phyloP scores from a whole-genome alignment of 805 yeast genomes.

The Metschnikowia koreensis region DNA sequence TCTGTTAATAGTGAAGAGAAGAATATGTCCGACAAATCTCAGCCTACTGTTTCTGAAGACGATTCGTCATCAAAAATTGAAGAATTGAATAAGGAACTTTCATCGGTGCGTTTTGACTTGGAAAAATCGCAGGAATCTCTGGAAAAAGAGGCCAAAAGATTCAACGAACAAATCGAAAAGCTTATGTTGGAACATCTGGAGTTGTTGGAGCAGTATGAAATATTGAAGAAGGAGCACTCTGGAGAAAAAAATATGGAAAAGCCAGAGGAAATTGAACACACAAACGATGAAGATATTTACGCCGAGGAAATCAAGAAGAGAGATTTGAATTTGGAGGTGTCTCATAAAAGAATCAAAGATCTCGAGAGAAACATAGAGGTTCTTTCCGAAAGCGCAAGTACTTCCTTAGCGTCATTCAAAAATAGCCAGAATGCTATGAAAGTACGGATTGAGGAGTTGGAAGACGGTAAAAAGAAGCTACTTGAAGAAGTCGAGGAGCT shows the following conservation, averaged over 20 bases:
- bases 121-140: background rate
- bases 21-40: background rate
- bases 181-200: slow-evolving; percentile 3
- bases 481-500: slow-evolving; percentile 23
- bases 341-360: slow-evolving; percentile 13
- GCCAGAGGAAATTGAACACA: background rate
- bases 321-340: slow-evolving; percentile 3
- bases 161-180: background rate
- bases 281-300: background rate
- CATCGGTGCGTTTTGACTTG: background rate
- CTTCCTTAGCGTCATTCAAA: slow-evolving; percentile 11
- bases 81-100: background rate
- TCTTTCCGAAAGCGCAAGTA: slow-evolving; percentile 13
- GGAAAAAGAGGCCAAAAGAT: background rate
- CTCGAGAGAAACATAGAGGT: slow-evolving; percentile 16
- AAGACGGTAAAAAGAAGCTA: slow-evolving; percentile 20
- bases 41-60: background rate
- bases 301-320: background rate
- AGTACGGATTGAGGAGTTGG: slow-evolving; percentile 21
- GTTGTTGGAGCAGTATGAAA: background rate
- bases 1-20: background rate
- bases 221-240: slow-evolving; percentile 1
- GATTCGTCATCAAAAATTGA: background rate
- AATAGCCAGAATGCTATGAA: slow-evolving; percentile 12
- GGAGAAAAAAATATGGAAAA: background rate